Evolutionary conservation across 768 basidiomycete species (phyloP), one percentile per base, ranked within the genome.

Genomic region (Lactarius indigo): DNA sequence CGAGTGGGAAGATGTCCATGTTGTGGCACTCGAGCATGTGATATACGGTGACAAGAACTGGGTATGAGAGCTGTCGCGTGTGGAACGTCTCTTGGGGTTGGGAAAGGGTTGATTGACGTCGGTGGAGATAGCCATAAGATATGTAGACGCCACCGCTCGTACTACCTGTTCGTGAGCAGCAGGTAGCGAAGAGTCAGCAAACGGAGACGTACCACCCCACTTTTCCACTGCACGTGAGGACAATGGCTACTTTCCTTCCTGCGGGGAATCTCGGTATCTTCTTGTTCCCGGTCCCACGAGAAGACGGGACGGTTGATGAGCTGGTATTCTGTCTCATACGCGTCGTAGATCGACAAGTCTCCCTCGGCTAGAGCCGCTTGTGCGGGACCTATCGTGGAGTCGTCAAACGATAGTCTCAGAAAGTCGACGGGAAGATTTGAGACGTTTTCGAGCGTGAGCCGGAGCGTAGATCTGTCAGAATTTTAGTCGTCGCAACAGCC

Each of bases 41-140:
- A 74, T 98, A 97, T 15, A 98, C 97, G 3, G 96, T 96, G 65
- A 97, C 91, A 72, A 91, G 83, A 69, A 98, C 83, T 5, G 96
- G 94, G 73, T 94, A 94, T 35, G 89, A 85, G 61, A 98, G 76
- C 73, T 93, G 94, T 30, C 97, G 90, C 31, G 92, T 87, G 74
- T 95, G 85, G 76, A 98, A 96, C 50, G 86, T 76, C 58, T 85
- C 81, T 1, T 79, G 72, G 1, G 78, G 74, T 26, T 76, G 69
- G 33, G 75, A 65, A 35, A 72, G 69, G 57, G 67, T 69, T 70
- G 73, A 69, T 72, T 75, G 62, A 41, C 76, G 75, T 47, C 85
- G 85, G 62, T 85, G 81, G 41, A 89, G 79, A 73, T 85, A 81
- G 6, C 91, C 88, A 75, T 98, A 99, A 41, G 93, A 91, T 59